Conservation (phyloP, 176 grass and related monocot genomes). For the Hyparrhenia diplandra region DNA sequence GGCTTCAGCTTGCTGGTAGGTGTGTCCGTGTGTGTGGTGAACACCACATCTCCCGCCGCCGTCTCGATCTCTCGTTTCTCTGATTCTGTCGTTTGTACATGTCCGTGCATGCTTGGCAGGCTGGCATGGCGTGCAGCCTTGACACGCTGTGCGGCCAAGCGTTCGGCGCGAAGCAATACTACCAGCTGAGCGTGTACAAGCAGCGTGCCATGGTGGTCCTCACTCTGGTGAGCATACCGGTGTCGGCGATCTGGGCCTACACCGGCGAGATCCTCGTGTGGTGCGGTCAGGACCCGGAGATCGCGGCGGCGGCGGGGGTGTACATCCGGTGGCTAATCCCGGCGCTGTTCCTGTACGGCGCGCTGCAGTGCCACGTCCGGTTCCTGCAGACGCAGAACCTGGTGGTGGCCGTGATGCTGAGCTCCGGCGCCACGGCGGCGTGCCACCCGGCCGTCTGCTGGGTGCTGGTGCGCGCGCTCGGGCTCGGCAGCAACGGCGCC, state of each 20-base stretch:
- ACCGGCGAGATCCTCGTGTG: conserved; percentile 28
- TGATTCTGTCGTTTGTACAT: no score
- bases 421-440: conserved; percentile 9
- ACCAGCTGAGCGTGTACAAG: conserved; percentile 40
- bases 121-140: not conserved
- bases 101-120: no score
- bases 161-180: conserved; percentile 32
- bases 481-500: conserved; percentile 40
- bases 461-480: conserved; percentile 36
- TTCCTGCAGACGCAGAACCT: conserved; percentile 49
- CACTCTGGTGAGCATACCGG: conserved; percentile 20
- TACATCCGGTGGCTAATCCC: conserved; percentile 41
- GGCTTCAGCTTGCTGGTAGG: not conserved
- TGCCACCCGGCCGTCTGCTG: conserved; percentile 48
- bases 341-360: conserved; percentile 16
- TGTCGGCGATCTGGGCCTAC: conserved; percentile 25
- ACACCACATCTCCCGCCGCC: no score
- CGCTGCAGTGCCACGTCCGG: conserved; percentile 33
- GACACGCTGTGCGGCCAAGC: conserved; percentile 47
- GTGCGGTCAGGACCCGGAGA: conserved; percentile 30
- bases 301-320: conserved; percentile 29
- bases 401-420: conserved; percentile 39
- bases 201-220: conserved; percentile 46
- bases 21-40: no score
- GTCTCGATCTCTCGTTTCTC: no score